These are phyloP conservation scores for Leccinum olivaceopallidum DNA, from an alignment of 768 basidiomycete species.

Conservation along the genomic window DNA sequence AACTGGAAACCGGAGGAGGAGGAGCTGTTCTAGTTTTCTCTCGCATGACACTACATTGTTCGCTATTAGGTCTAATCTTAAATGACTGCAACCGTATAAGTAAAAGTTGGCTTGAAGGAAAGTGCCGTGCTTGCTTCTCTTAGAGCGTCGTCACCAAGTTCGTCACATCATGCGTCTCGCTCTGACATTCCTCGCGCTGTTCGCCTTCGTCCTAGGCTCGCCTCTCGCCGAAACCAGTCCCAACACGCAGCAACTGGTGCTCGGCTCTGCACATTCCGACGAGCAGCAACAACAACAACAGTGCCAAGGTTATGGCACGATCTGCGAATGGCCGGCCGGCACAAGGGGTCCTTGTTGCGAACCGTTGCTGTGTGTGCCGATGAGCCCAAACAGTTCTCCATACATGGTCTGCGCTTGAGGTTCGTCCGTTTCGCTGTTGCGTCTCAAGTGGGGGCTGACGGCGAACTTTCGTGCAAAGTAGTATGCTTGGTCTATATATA, in stretches of 20 bases:
- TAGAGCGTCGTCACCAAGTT: background rate
- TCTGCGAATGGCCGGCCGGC: conserved; percentile 2
- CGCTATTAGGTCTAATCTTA: background rate
- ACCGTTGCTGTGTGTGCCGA: conserved; percentile 11
- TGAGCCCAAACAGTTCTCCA: conserved; percentile 5
- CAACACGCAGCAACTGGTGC: conserved; percentile 4
- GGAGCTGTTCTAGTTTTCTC: conserved; percentile 51
- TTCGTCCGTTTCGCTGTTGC: background rate
- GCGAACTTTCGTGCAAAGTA: background rate
- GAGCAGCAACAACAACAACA: background rate
- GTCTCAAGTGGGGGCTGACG: background rate
- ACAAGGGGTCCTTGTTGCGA: conserved; percentile 15
- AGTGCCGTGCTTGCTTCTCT: background rate
- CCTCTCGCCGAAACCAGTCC: background rate
- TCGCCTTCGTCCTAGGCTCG: conserved; percentile 3
- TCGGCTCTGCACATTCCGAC: background rate
- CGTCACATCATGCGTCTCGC: conserved; percentile 11
- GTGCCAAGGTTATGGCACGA: background rate
- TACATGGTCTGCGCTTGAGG: conserved; percentile 15
- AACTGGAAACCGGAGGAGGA: conserved; percentile 85
- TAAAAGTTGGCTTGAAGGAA: no score
- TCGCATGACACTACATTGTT: background rate
- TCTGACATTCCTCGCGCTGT: conserved; percentile 3
- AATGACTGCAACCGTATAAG: background rate
- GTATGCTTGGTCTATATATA: background rate